Base-by-base conservation (phyloP, 2,329 filamentous ascomycete genomes). In the Aspergillus ochraceus region DNA sequence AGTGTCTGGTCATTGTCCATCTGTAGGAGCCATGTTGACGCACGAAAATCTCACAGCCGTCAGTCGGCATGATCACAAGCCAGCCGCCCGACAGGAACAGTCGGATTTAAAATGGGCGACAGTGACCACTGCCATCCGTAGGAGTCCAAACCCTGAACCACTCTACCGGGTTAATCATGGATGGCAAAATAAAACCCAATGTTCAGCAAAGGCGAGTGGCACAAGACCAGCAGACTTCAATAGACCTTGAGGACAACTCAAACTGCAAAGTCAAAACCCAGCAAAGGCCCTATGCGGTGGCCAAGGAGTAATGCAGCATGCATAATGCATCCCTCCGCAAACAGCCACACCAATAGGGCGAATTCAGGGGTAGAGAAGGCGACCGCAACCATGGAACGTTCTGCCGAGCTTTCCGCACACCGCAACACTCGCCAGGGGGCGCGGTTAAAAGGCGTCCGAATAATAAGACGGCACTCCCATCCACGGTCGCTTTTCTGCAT, bases 361-460 rank as follows among this genome's bases (percentile, higher is more conserved):
- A 30, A 59, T 60, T 58, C 63, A 65, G 59, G 61, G 59, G 58
- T 52, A 55, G 52, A 42, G n/a, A 20, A 47, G 22, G 19, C 45
- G 6, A 46, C 45, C 55, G 50, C 47, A 58, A 61, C 63, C 64
- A 62, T 65, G 64, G 63, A 56, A 60, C 63, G 20, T 24, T 49
- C 60, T 62, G 59, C 64, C 64, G 64, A 65, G 64, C 59, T 62
- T 62, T 60, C 63, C 63, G 64, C 58, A 22, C 57, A 61, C 58
- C 63, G 61, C 57, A 60, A 59, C 51, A 22, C 45, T 47, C n/a
- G 46, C 51, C 55, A 59, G 26, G 54, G 53, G 50, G 19, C 9
- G 22, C 45, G 19, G 45, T 47, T 22, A 20, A 20, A 20, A 47
- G n/a, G 6, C 45, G 36, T 42, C 36, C 45, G 19, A 24, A 19